Evolutionary conservation across 1,139 yeast genomes (phyloP), one percentile per base, ranked within the genome.

Genomic region (Geotrichum histeridarum): DNA sequence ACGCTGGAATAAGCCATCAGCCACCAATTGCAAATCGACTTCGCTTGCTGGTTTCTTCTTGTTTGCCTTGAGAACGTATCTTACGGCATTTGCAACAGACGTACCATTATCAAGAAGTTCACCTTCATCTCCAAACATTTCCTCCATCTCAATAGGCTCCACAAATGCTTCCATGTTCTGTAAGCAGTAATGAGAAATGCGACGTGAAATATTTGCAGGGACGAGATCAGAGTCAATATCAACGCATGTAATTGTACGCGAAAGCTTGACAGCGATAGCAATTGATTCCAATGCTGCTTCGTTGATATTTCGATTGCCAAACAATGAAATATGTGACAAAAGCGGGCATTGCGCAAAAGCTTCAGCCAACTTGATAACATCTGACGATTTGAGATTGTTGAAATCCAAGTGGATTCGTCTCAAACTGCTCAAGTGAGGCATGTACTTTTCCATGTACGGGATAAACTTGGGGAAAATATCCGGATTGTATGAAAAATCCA

Each of bases 161-260:
- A 66, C 62, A 9, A 60, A 51, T n/a, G 57, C 54, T 53, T 88
- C 91, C 86, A 89, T 83, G 66, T 90, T 90, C 64, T 86, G 80
- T 84, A 90, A 83, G 64, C 90, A 75, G 65, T 86, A 85, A 57
- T 86, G 80, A 0, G 95, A 94, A 58, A 90, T 81, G 66, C 91
- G 80, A 42, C 90, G 87, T 30, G 86, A 80, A 50, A 90, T 74
- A 59, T 82, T 82, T 59, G 84, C 90, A 15, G 87, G 80, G 55
- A 88, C 77, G 57, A 77, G 70, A 51, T 80, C 86, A 60, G 81
- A 79, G 64, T 89, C 95, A 54, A 88, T 72, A 62, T 88, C 95
- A 51, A 91, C 71, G 1, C 85, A 82, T 60, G 82, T 82, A 31
- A 91, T 73, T 4, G 86, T 76, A 31, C 74, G 73, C 0, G 94